phyloP scores from a whole-genome alignment of 257 asterid genomes.

The Coffea canephora region DNA sequence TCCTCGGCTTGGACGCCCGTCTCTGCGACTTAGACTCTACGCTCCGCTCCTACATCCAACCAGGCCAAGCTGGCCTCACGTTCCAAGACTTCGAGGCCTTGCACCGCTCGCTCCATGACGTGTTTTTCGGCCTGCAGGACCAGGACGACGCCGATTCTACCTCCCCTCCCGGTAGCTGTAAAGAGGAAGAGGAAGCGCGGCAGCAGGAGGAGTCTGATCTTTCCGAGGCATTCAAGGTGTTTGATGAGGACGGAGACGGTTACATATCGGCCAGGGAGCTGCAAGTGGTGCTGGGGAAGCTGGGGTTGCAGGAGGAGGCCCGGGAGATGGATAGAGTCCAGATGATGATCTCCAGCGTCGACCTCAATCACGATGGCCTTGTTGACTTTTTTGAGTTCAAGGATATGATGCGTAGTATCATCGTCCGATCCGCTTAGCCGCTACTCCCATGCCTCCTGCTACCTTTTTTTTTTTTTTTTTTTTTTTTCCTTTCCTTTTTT shows the following conservation, averaged over 20 bases:
- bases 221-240: slow-evolving; percentile 73
- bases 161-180: too few species aligned
- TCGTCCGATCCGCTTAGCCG: slow-evolving; percentile 25
- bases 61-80: slow-evolving; percentile 44
- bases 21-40: slow-evolving; percentile 38
- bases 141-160: background rate
- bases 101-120: slow-evolving; percentile 49
- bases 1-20: slow-evolving; percentile 61
- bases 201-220: slow-evolving; percentile 53
- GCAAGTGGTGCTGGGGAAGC: slow-evolving; percentile 54
- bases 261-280: slow-evolving; percentile 66
- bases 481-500: too few species aligned
- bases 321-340: slow-evolving; percentile 53
- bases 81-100: slow-evolving; percentile 60
- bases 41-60: slow-evolving; percentile 38
- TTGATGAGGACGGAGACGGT: slow-evolving; percentile 76
- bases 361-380: slow-evolving; percentile 59
- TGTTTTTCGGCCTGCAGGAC: slow-evolving; percentile 33
- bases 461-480: too few species aligned
- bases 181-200: background rate
- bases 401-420: slow-evolving; percentile 71
- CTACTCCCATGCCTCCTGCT: too few species aligned
- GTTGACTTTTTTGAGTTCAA: slow-evolving; percentile 75
- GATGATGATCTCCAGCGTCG: slow-evolving; percentile 74
- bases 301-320: slow-evolving; percentile 62